These are phyloP conservation scores for Erysimum cheiri DNA, from an alignment of 441 rosid genomes.

Conservation along the genomic window DNA sequence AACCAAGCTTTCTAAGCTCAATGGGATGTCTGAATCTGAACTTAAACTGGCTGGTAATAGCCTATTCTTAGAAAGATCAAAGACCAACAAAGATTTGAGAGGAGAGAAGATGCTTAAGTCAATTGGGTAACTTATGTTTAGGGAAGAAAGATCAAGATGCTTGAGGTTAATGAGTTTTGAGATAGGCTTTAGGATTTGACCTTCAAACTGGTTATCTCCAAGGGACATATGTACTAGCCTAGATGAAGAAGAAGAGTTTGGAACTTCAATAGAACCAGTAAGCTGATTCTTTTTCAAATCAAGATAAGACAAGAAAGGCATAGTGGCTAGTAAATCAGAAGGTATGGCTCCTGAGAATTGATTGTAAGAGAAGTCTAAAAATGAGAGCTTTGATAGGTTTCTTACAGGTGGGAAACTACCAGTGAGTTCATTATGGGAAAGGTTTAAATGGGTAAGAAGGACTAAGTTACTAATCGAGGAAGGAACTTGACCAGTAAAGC, in stretches of 20 bases:
- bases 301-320: constrained; percentile 29
- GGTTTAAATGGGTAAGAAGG: neutral
- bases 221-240: constrained; percentile 14
- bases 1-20: constrained; percentile 23
- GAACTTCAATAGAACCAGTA: constrained; percentile 20
- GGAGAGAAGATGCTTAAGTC: constrained; percentile 41
- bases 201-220: constrained; percentile 25
- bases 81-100: constrained; percentile 42
- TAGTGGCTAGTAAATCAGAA: neutral
- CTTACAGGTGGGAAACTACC: constrained; percentile 17
- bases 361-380: neutral
- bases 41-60: constrained; percentile 33
- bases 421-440: constrained; percentile 11
- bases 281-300: constrained; percentile 8
- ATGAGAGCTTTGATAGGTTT: constrained; percentile 1
- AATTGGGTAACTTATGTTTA: constrained; percentile 36
- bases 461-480: constrained; percentile 4
- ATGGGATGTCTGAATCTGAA: constrained; percentile 21
- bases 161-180: constrained; percentile 26
- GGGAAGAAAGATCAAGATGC: neutral
- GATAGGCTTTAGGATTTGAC: constrained; percentile 41
- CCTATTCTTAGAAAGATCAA: constrained; percentile 30
- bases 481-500: constrained; percentile 25
- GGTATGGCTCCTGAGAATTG: constrained; percentile 10
- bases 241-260: constrained; percentile 13